Evolutionary conservation across 352 stramenopile genomes (phyloP).

Genomic region (Globisporangium mamillatum): DNA sequence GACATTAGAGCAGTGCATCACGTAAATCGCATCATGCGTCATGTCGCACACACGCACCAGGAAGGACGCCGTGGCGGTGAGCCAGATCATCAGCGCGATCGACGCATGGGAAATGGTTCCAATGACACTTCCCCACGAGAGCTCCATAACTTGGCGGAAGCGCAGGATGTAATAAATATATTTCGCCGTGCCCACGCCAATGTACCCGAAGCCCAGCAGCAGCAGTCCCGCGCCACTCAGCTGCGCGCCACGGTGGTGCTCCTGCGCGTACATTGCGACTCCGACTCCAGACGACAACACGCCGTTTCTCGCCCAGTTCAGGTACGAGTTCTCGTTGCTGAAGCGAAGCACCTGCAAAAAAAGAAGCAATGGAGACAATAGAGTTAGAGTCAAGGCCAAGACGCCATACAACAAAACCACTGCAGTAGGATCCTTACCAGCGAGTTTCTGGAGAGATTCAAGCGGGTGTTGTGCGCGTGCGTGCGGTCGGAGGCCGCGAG

Average conservation of each 20-base stretch:
- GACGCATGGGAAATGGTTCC: slow-evolving; percentile 79
- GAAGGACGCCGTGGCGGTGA: slow-evolving; percentile 83
- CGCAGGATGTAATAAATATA: slow-evolving; percentile 91
- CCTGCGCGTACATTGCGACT: slow-evolving; percentile 87
- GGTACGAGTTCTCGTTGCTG: slow-evolving; percentile 86
- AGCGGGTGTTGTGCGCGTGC: slow-evolving; percentile 30
- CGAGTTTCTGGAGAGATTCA: slow-evolving; percentile 32
- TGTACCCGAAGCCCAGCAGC: slow-evolving; percentile 85
- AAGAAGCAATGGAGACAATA: background rate
- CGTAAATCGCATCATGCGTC: background rate
- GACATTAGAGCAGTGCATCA: background rate
- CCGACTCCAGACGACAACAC: slow-evolving; percentile 79
- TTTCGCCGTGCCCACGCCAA: slow-evolving; percentile 83
- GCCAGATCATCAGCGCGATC: slow-evolving; percentile 80
- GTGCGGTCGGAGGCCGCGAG: slow-evolving; percentile 30
- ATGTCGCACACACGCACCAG: slow-evolving; percentile 37
- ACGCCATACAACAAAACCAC: background rate
- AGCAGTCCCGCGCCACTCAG: slow-evolving; percentile 75
- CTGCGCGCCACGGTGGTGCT: slow-evolving; percentile 83
- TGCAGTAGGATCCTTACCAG: slow-evolving; percentile 17
- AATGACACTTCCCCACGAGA: slow-evolving; percentile 84
- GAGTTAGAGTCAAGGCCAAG: background rate
- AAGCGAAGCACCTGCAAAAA: slow-evolving; percentile 64
- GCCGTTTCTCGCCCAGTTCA: slow-evolving; percentile 86
- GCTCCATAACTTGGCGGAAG: slow-evolving; percentile 85